Conservation (phyloP, 2,329 filamentous ascomycete species). For the Penicillium thymicola region DNA sequence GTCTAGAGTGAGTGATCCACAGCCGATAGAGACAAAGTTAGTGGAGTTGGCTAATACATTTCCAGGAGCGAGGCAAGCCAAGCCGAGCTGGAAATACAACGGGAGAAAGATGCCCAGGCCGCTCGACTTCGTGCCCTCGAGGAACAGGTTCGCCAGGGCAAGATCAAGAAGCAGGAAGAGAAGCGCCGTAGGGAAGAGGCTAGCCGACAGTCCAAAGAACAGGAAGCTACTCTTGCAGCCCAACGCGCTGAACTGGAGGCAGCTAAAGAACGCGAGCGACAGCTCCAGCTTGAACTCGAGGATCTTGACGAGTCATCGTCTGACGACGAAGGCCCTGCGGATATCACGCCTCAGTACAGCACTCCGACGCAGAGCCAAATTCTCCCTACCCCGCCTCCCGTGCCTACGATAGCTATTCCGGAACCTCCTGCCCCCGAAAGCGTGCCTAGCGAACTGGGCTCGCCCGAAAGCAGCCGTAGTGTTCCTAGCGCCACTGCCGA, state of each 20-base stretch:
- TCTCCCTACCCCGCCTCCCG: slow-evolving; percentile 40
- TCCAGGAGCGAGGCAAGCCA: slow-evolving; percentile 67
- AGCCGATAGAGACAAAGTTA: neutral
- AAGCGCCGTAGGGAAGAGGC: slow-evolving; percentile 90
- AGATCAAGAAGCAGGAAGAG: slow-evolving; percentile 94
- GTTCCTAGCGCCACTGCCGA: slow-evolving; percentile 57
- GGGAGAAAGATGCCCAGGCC: slow-evolving; percentile 75
- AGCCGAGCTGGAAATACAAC: slow-evolving; percentile 76
- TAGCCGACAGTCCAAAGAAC: slow-evolving; percentile 79
- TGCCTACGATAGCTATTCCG: slow-evolving; percentile 27
- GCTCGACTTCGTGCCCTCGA: slow-evolving; percentile 84
- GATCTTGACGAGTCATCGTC: slow-evolving; percentile 70
- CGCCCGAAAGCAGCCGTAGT: slow-evolving; percentile 49
- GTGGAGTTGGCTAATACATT: slow-evolving; percentile 11
- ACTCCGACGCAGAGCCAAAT: slow-evolving; percentile 58
- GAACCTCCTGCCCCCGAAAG: slow-evolving; percentile 43
- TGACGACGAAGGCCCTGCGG: slow-evolving; percentile 74
- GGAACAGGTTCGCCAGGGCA: slow-evolving; percentile 88
- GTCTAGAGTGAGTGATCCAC: slow-evolving; percentile 71
- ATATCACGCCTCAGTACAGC: slow-evolving; percentile 62
- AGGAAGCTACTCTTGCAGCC: slow-evolving; percentile 77
- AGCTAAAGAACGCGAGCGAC: slow-evolving; percentile 82
- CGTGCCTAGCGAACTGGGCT: slow-evolving; percentile 49
- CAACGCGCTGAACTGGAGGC: slow-evolving; percentile 90
- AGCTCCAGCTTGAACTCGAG: slow-evolving; percentile 85